Base-by-base conservation (phyloP, 2,329 filamentous ascomycete species). In the Arthroderma uncinatum region DNA sequence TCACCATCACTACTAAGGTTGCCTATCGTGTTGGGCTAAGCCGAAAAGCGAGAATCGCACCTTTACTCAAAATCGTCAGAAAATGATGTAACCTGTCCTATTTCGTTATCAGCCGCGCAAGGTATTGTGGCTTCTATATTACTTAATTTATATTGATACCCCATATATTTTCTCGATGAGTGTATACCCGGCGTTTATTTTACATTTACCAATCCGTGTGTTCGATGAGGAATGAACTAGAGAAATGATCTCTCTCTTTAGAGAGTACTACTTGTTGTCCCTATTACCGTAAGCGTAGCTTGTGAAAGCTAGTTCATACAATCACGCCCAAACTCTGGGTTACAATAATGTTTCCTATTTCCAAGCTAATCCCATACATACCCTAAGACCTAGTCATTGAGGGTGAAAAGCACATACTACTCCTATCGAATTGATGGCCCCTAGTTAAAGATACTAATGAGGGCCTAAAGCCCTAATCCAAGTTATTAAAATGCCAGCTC, bases 11-110 rank as follows among this genome's bases (percentile, higher is more conserved):
- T 47, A 68, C 67, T 55, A 72, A 70, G 57, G 70, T 74, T 3
- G 68, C 71, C 1, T 74, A 72, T 53, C 70, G 77, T 0, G 76
- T 79, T 4, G 77, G 77, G 1, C 63, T 79, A 58, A 79, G 76
- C 63, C 76, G 74, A 54, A 69, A 67, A 57, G 74, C 74, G 21
- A 67, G 73, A 25, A 79, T 79, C 50, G 74, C 75, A 16, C 74
- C 77, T 16, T 64, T 79, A 61, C 64, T 79, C 57, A 75, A 73
- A 59, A 65, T 76, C 44, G 69, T 76, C 9, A 68, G 71, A 53
- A 75, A 74, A 58, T 74, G 61, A 67, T 54, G 2, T 7, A 2
- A 9, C 16, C 19, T 40, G 10, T 9, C 16, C 19, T 21, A 9
- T 19, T 19, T 42, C 12, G 39, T 9, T 42, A 9, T 42, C 16